phyloP scores from a whole-genome alignment of 345 rosid species.

The Pseudoturritis turrita region DNA sequence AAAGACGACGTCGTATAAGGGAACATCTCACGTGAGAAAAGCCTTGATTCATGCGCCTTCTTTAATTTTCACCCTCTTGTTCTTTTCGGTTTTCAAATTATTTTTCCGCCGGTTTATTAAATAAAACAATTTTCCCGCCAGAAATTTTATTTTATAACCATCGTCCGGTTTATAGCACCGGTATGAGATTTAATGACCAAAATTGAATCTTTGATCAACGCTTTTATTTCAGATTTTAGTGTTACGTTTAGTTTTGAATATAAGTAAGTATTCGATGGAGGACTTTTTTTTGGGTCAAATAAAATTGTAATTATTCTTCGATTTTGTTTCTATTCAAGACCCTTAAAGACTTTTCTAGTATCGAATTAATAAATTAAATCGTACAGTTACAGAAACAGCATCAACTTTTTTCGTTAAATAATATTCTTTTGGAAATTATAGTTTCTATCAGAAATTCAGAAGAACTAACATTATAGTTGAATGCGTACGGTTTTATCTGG shows the following conservation, averaged over 20 bases:
- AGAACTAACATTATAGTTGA: constrained; percentile 4
- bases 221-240: neutral
- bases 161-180: neutral
- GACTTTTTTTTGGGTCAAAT: neutral
- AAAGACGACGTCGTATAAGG: constrained; percentile 19
- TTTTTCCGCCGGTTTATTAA: constrained; percentile 6
- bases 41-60: constrained; percentile 18
- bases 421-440: neutral
- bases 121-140: constrained; percentile 10
- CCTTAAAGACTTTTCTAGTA: neutral
- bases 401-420: neutral
- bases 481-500: neutral
- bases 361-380: neutral
- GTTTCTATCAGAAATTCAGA: constrained; percentile 11
- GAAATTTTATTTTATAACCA: neutral
- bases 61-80: neutral
- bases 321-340: constrained; percentile 10
- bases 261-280: neutral
- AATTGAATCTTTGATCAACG: neutral
- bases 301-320: neutral
- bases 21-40: constrained; percentile 25
- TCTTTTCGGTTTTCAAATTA: neutral
- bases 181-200: neutral
- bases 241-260: neutral
- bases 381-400: constrained; percentile 10